A percentile compares a stretch with the other conserved stretches of the same genome.
phyloP scores from a whole-genome alignment of 306 rosid species.

The Prunus padus region DNA sequence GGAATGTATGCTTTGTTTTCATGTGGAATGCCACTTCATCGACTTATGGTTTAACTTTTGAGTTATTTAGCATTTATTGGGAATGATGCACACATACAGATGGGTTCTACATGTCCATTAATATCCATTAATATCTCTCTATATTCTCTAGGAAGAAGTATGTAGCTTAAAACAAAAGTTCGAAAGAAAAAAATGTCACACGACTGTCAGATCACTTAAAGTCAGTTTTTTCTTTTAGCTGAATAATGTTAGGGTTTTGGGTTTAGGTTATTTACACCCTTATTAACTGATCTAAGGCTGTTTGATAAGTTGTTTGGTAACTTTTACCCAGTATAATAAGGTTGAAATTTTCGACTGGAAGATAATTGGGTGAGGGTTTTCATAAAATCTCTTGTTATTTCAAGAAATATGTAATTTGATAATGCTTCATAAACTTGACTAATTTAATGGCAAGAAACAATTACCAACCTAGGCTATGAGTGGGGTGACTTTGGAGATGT shows the following conservation, averaged over 20 bases:
- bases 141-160: background rate
- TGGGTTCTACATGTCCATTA: background rate
- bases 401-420: background rate
- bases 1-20: background rate
- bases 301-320: too few species aligned
- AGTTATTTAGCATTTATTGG: background rate
- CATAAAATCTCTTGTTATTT: background rate
- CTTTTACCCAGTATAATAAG: background rate
- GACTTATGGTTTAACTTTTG: background rate
- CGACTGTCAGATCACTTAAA: background rate
- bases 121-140: background rate
- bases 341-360: background rate
- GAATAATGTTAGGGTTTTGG: too few species aligned
- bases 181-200: background rate
- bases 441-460: background rate
- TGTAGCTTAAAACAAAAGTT: background rate
- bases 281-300: too few species aligned
- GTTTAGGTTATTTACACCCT: too few species aligned
- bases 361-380: background rate
- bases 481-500: background rate
- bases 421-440: too few species aligned
- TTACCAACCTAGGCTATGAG: background rate
- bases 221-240: too few species aligned
- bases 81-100: background rate
- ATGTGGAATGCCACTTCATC: slow-evolving; percentile 1